phyloP scores from a whole-genome alignment of 371 early-diverging fungal species.

The Mucor saturninus region DNA sequence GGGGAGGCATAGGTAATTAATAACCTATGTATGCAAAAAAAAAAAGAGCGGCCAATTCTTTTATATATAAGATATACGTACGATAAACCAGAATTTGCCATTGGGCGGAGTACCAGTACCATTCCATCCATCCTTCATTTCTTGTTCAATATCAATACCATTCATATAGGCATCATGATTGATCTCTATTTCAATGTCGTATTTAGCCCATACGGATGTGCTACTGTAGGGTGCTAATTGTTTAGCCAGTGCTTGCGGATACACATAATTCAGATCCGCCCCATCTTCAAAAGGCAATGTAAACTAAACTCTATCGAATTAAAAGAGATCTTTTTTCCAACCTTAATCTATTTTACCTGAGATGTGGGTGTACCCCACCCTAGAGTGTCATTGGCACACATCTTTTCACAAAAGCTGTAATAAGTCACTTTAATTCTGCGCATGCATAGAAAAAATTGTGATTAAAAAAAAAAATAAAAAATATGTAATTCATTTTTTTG shows the following conservation, averaged over 20 bases:
- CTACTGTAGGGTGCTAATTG: conserved; percentile 51
- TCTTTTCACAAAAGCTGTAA: conserved; percentile 42
- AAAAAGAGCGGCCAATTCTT: no score
- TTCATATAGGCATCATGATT: conserved; percentile 51
- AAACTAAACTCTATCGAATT: conserved; percentile 25
- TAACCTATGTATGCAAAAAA: background rate
- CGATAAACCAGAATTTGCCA: conserved; percentile 50
- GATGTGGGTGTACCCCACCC: conserved; percentile 52
- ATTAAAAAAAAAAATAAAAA: background rate
- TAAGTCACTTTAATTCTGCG: conserved; percentile 27
- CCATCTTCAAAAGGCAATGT: conserved; percentile 55
- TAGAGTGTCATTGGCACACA: conserved; percentile 43
- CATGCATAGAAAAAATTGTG: background rate
- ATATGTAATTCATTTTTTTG: background rate
- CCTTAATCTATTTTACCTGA: conserved; percentile 26
- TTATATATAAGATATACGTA: conserved; percentile 10
- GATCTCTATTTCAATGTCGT: conserved; percentile 50
- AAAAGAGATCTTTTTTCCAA: background rate
- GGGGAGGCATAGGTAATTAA: no score
- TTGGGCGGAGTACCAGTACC: conserved; percentile 38
- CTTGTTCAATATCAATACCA: conserved; percentile 27
- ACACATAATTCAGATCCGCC: conserved; percentile 51
- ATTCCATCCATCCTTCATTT: conserved; percentile 40
- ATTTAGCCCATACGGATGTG: conserved; percentile 44
- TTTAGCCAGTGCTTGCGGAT: conserved; percentile 55